Percentiles rank a stretch among this genome's conserved stretches.
These are phyloP conservation scores for Phialophora verrucosa DNA, from an alignment of 2,329 filamentous ascomycete species.

Conservation along the genomic window DNA sequence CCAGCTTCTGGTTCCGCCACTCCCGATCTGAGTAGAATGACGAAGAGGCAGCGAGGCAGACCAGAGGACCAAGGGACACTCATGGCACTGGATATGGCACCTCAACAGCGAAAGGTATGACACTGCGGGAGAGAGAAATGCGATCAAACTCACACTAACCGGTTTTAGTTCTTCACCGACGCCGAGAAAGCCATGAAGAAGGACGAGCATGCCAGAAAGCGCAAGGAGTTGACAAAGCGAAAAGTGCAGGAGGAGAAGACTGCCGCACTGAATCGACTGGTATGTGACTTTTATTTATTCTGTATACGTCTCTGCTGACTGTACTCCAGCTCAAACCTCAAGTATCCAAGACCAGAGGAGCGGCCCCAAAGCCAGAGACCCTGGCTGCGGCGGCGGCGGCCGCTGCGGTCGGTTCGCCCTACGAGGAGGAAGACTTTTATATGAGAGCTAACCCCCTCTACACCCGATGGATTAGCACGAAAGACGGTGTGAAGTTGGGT, in stretches of 20 bases:
- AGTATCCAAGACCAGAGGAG: conserved; percentile 63
- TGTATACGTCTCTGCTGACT: conserved; percentile 22
- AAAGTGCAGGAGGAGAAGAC: conserved; percentile 80
- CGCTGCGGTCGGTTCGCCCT: conserved; percentile 44
- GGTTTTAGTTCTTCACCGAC: conserved; percentile 73
- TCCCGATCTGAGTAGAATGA: conserved; percentile 69
- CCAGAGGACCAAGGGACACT: conserved; percentile 60
- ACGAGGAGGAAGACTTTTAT: conserved; percentile 45
- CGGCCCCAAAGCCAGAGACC: conserved; percentile 54
- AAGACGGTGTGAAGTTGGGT: conserved; percentile 49
- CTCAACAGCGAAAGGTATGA: conserved; percentile 37
- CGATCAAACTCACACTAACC: conserved; percentile 60
- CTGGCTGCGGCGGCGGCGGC: conserved; percentile 48
- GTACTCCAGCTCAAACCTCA: conserved; percentile 62
- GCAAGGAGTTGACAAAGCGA: conserved; percentile 77
- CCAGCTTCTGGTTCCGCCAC: conserved; percentile 60
- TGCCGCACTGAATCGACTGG: conserved; percentile 39
- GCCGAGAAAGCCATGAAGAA: conserved; percentile 75
- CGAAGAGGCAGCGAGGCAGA: conserved; percentile 69
- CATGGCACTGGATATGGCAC: conserved; percentile 61
- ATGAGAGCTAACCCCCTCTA: conserved; percentile 52
- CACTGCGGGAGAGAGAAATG: not conserved
- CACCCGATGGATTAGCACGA: conserved; percentile 53
- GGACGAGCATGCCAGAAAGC: conserved; percentile 73
- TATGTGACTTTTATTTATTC: conserved; percentile 11